Percentiles rank a stretch among this genome's conserved stretches.
Conservation (phyloP, 2,329 filamentous ascomycete genomes). For the Colletotrichum tabaci region DNA sequence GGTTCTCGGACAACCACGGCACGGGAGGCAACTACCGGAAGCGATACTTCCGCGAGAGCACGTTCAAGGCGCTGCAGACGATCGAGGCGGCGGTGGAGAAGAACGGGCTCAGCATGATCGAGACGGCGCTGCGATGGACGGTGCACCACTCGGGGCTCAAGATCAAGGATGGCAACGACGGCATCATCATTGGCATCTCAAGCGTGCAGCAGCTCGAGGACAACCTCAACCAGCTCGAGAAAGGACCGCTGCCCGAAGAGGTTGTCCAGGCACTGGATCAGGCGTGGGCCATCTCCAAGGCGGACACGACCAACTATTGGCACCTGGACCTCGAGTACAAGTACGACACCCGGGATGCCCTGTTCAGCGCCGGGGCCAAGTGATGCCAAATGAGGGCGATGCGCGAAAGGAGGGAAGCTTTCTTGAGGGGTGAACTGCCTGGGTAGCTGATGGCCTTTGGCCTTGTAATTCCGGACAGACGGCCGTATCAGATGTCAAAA, state of each 20-base stretch:
- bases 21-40: conserved; percentile 72
- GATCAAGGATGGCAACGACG: conserved; percentile 68
- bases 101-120: conserved; percentile 78
- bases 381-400: not conserved
- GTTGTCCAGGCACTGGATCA: conserved; percentile 82
- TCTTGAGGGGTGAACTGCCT: conserved; percentile 12
- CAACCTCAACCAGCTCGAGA: conserved; percentile 72
- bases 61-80: conserved; percentile 74
- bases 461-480: conserved; percentile 11
- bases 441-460: not conserved
- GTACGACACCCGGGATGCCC: conserved; percentile 73
- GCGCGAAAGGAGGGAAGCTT: conserved; percentile 5
- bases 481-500: conserved; percentile 34
- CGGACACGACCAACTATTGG: conserved; percentile 67
- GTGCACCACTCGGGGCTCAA: conserved; percentile 78
- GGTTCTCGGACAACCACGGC: conserved; percentile 72
- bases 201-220: conserved; percentile 69
- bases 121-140: conserved; percentile 81
- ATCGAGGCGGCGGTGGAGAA: conserved; percentile 79
- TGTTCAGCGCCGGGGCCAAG: conserved; percentile 67
- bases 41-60: conserved; percentile 80
- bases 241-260: conserved; percentile 82
- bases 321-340: conserved; percentile 75
- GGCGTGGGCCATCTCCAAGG: conserved; percentile 82
- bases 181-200: conserved; percentile 73